Base-by-base conservation (phyloP, 2,329 filamentous ascomycete genomes). In the Exophiala dermatitidis region DNA sequence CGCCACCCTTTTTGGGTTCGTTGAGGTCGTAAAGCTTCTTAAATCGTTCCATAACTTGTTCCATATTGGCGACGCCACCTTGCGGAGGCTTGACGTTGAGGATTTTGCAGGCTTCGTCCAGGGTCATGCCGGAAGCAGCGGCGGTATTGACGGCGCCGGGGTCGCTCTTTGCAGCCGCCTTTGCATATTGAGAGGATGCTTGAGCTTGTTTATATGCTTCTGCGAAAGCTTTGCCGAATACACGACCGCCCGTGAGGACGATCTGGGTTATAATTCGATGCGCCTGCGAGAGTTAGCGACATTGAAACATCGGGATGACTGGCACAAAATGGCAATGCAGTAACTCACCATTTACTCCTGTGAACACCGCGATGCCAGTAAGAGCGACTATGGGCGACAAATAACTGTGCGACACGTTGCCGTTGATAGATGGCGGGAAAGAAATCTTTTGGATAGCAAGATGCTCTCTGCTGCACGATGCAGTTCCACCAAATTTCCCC, bases 71-170 rank as follows among this genome's bases (percentile, higher is more conserved):
- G 68, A 89, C 79, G 43, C 88, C 89, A 57, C 78, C 81, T 69
- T 86, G 81, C 1, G 91, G 90, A 36, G 90, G 88, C 70, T 91
- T 88, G 63, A 98, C 90, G 70, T 98, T 95, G 59, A 98, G 81
- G 67, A 98, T 96, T 73, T 90, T 88, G 81, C 90, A 97, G 50
- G 93, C 93, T 77, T 98, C 93, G 63, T 95, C 89, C 65, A 98
- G 83, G 5, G 90, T 93, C 72, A 97, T 85, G 67, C 90, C 88
- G 3, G 82, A 81, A 30, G 82, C 77, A 58, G 78, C 70, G 56
- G 81, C 78, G 57, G 79, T 78, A 62, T 79, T 79, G 48, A 73
- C 65, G 6, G 69, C 69, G 34, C 38, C 62, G 67, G 62, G 70
- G 72, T 53, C 72, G 50, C 72, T 68, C 65, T 85, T 86, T 60